Evolutionary conservation across 2,329 filamentous ascomycete genomes (phyloP).

Genomic region (Passalora sequoiae): DNA sequence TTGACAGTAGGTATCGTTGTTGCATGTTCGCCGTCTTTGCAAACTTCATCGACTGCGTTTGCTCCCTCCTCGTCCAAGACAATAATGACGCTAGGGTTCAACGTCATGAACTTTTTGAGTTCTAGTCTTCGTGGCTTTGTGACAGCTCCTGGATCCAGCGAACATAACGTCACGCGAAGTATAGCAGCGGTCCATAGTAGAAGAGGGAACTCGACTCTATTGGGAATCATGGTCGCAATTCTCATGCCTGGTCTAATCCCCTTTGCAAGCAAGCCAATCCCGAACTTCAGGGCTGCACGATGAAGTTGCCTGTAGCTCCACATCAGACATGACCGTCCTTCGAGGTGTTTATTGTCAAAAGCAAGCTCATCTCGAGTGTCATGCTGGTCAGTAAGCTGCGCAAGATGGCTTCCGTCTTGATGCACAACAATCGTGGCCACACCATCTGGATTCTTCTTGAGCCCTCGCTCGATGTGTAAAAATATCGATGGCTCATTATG

Average conservation of each 20-base stretch:
- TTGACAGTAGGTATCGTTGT: too few species aligned
- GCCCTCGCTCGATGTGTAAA: conserved; percentile 8
- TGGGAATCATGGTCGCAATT: conserved; percentile 17
- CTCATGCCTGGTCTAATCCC: conserved; percentile 13
- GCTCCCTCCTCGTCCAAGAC: conserved; percentile 8
- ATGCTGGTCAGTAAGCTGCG: too few species aligned
- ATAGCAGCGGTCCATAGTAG: conserved; percentile 11
- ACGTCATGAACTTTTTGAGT: conserved; percentile 9
- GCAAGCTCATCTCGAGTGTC: conserved; percentile 4
- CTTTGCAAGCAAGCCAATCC: conserved; percentile 7
- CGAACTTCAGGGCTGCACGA: conserved; percentile 8
- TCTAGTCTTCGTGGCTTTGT: conserved; percentile 12
- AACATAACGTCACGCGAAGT: conserved; percentile 11
- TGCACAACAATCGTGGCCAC: conserved; percentile 9
- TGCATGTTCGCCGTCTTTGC: too few species aligned
- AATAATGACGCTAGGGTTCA: conserved; percentile 14
- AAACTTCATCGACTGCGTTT: conserved; percentile 7
- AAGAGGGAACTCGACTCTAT: conserved; percentile 17
- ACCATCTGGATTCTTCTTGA: conserved; percentile 8
- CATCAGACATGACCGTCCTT: conserved; percentile 5
- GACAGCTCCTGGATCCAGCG: conserved; percentile 17
- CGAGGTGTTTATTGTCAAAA: background rate
- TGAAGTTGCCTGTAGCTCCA: conserved; percentile 20
- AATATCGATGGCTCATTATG: conserved; percentile 6
- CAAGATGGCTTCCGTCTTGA: conserved; percentile 6